Evolutionary conservation across 192 early-diverging fungal genomes (phyloP).

Genomic region (Glomus cerebriforme): DNA sequence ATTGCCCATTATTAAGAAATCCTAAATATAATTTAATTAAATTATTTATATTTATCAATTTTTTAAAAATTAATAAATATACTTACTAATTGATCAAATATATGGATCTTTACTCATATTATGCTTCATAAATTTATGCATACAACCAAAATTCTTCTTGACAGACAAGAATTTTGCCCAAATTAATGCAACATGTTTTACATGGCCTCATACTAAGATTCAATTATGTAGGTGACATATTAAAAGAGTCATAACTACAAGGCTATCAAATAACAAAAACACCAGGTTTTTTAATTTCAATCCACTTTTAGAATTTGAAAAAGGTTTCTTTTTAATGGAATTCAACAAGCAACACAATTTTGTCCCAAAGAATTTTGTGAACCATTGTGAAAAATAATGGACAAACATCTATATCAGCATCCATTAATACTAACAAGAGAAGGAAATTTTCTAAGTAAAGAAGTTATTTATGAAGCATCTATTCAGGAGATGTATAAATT

Average conservation of each 20-base stretch:
- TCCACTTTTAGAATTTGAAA: constrained; percentile 4
- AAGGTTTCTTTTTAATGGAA: neutral
- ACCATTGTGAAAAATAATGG: neutral
- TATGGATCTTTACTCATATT: too few species aligned
- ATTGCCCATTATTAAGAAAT: too few species aligned
- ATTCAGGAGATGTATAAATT: neutral
- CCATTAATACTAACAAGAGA: neutral
- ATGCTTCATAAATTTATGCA: too few species aligned
- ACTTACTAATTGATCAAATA: too few species aligned
- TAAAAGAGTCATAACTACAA: neutral
- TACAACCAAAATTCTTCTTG: constrained; percentile 14
- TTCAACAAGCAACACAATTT: constrained; percentile 13
- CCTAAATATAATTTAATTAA: too few species aligned
- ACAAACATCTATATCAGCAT: neutral
- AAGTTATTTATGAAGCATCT: neutral
- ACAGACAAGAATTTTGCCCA: constrained; percentile 12
- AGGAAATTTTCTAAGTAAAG: neutral
- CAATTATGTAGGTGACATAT: constrained; percentile 6
- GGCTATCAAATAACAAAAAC: constrained; percentile 10
- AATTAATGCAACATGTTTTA: constrained; percentile 8
- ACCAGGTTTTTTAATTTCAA: neutral
- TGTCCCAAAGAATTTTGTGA: neutral
- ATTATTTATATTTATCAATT: too few species aligned
- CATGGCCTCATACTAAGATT: neutral
- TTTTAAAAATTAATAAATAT: too few species aligned